These are phyloP conservation scores for Cystobasidium onofrii DNA, from an alignment of 768 basidiomycete genomes.

Conservation along the genomic window DNA sequence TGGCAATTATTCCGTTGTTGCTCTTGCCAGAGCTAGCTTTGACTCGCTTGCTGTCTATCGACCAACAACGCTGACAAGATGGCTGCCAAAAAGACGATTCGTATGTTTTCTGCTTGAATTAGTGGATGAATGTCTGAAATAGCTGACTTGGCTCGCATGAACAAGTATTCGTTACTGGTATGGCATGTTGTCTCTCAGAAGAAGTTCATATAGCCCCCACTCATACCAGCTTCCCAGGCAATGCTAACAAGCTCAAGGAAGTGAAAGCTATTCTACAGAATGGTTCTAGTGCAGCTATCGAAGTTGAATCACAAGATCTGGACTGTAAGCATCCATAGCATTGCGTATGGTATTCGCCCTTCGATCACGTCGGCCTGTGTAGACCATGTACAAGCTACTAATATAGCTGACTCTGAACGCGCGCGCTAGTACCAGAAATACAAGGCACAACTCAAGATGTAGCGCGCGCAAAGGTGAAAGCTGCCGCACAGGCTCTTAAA, in stretches of 20 bases:
- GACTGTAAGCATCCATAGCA: slow-evolving; percentile 1
- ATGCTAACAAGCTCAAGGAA: slow-evolving; percentile 27
- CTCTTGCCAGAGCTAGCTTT: no score
- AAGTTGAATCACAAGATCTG: slow-evolving; percentile 9
- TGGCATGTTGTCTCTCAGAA: background rate
- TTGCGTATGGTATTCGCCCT: background rate
- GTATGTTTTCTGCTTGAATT: no score
- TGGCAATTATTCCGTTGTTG: no score
- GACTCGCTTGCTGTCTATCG: background rate
- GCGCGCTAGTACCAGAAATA: slow-evolving; percentile 69
- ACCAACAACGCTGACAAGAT: background rate
- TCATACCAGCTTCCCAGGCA: background rate
- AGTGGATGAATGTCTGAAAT: background rate
- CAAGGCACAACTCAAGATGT: slow-evolving; percentile 90
- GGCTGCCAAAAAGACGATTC: background rate
- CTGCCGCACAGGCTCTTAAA: slow-evolving; percentile 64
- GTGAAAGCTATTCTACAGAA: slow-evolving; percentile 9
- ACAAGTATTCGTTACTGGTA: slow-evolving; percentile 18
- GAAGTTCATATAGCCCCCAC: background rate
- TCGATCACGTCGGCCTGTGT: background rate
- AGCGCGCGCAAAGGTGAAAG: slow-evolving; percentile 72
- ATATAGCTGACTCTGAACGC: background rate
- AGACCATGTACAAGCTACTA: background rate
- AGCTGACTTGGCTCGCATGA: background rate
- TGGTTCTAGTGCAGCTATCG: background rate